Percentiles rank a stretch among this genome's conserved stretches.
Evolutionary conservation across 306 rosid genomes (phyloP).

Genomic region (Quercus bicolor): DNA sequence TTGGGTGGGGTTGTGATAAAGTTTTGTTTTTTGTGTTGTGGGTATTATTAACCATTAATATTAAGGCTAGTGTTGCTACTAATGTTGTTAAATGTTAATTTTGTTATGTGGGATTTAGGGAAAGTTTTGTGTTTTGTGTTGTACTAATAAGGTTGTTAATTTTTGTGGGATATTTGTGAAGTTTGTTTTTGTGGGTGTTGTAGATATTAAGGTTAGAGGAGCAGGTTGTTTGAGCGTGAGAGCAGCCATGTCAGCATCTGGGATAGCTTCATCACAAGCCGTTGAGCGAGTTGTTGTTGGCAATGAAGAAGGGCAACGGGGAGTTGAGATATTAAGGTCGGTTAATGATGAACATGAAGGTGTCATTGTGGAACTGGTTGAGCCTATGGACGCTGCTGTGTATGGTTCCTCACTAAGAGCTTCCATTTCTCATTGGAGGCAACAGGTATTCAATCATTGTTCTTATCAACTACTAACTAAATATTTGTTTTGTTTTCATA

Average conservation of each 20-base stretch:
- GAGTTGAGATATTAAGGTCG: constrained; percentile 43
- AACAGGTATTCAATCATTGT: constrained; percentile 40
- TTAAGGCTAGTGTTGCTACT: too few relatives aligned
- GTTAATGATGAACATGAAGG: constrained; percentile 66
- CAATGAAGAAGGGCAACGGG: constrained; percentile 33
- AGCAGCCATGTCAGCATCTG: constrained; percentile 25
- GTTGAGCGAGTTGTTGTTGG: constrained; percentile 24
- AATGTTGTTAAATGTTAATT: too few relatives aligned
- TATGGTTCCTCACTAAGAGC: constrained; percentile 51
- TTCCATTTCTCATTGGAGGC: constrained; percentile 73
- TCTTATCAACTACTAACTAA: too few relatives aligned
- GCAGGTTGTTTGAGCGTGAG: constrained; percentile 8
- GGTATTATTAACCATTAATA: too few relatives aligned
- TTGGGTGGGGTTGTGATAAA: too few relatives aligned
- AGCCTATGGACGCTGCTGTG: constrained; percentile 47
- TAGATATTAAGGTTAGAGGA: constrained; percentile 22
- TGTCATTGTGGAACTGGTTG: constrained; percentile 54
- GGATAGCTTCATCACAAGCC: constrained; percentile 18
- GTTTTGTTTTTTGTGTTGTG: too few relatives aligned
- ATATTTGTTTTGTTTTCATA: too few relatives aligned
- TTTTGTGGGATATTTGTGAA: too few relatives aligned
- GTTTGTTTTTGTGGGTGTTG: background rate
- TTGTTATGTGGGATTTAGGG: too few relatives aligned
- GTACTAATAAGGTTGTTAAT: too few relatives aligned
- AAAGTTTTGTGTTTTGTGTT: too few relatives aligned